phyloP scores from a whole-genome alignment of 169 alveolate genomes.

The Plasmodium berghei region DNA sequence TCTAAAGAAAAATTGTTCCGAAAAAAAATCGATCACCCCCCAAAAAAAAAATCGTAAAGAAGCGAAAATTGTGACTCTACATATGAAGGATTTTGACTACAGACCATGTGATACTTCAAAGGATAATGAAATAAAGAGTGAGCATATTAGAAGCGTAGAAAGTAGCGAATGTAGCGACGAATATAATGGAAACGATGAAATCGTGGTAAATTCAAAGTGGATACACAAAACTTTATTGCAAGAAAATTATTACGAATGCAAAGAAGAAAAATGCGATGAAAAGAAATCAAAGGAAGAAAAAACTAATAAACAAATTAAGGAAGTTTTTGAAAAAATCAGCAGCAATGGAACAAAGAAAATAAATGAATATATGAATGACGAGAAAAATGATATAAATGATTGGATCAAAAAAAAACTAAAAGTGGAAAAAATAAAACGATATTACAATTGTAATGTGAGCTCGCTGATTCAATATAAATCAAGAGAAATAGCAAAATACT shows the following conservation, averaged over 20 bases:
- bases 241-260: conserved; percentile 19
- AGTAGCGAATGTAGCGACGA: neutral
- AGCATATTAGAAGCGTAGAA: neutral
- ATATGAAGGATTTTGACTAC: conserved; percentile 43
- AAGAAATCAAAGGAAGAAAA: conserved; percentile 8
- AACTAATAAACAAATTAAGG: neutral
- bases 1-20: conserved; percentile 13
- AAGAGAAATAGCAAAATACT: conserved; percentile 34
- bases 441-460: conserved; percentile 40
- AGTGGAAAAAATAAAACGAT: neutral
- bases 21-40: neutral
- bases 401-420: neutral
- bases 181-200: neutral
- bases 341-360: neutral
- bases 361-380: neutral
- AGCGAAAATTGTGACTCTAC: conserved; percentile 26
- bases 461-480: conserved; percentile 51
- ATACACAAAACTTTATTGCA: conserved; percentile 37
- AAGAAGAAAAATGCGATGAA: conserved; percentile 1
- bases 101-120: neutral
- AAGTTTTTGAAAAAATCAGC: too few species aligned
- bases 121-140: neutral
- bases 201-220: conserved; percentile 32
- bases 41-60: neutral
- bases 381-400: neutral